Evolutionary conservation across 495 filamentous ascomycete genomes (phyloP), one percentile per base, ranked within the genome.

Genomic region (Sporormia fimetaria): DNA sequence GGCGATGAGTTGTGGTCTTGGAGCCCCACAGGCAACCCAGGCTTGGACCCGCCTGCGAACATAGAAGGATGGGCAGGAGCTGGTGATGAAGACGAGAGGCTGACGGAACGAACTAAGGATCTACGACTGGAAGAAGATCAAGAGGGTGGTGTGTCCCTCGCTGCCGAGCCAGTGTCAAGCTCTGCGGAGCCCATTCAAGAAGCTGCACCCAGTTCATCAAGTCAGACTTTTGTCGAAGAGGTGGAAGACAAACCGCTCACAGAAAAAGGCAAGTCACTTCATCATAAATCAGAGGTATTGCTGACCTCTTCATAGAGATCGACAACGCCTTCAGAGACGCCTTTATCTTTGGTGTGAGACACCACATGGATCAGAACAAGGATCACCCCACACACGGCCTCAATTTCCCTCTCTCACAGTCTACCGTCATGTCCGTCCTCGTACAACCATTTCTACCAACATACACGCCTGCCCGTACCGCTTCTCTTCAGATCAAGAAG

Each of bases 1-100:
- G 80, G 80, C 0, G 80, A 84, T 67, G 80, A 84, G 60, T 49
- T 81, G 27, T 83, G 78, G 73, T 68, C 68, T 0, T 78, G 74
- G 74, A 75, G 71, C 49, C 57, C 70, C 20, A 64, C 58, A 15
- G 74, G 73, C 18, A 70, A 66, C 20, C 64, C 70, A 16, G 75
- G 74, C 10, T 60, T 25, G 2, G 33, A 47, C 3, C 33, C 56
- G 3, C 63, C 64, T 8, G 50, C 49, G 21, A 27, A 49, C 17
- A 37, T 67, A 7, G 56, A 57, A 2, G 63, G 63, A 2, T 67
- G 64, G 64, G 45, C 36, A 20, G 44, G 43, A 22, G 44, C 46
- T 12, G 27, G 38, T 30, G 51, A 57, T 10, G 48, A 39, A 11
- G 42, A 54, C 21, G 16, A 20, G 23, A 42, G 36, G 8, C 23